Conservation (phyloP, 2,329 filamentous ascomycete species). For the Pseudogymnoascus sp. region DNA sequence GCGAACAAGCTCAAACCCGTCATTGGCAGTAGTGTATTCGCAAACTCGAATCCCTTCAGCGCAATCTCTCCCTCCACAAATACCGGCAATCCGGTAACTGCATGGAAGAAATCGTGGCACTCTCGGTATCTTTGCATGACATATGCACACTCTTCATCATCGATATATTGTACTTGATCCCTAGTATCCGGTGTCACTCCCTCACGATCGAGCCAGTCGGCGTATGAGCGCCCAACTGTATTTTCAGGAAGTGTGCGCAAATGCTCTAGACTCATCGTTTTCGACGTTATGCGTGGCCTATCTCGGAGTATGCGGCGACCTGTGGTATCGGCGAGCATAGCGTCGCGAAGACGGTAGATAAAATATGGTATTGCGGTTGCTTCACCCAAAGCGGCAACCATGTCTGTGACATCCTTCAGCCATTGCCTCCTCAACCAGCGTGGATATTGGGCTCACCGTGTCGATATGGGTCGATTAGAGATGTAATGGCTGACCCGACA, state of each 20-base stretch:
- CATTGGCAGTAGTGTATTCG: conserved; percentile 92
- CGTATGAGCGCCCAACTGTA: conserved; percentile 75
- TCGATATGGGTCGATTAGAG: conserved; percentile 60
- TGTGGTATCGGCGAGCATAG: conserved; percentile 77
- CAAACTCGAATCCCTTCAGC: conserved; percentile 96
- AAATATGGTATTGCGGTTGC: conserved; percentile 92
- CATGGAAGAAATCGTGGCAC: conserved; percentile 97
- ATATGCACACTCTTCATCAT: conserved; percentile 92
- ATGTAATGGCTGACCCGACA: conserved; percentile 53
- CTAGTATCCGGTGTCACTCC: conserved; percentile 89
- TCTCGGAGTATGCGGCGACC: conserved; percentile 87
- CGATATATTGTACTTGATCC: conserved; percentile 74
- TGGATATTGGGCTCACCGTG: conserved; percentile 41
- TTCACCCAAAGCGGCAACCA: conserved; percentile 91
- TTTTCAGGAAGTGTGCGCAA: conserved; percentile 65
- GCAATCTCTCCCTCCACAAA: conserved; percentile 94
- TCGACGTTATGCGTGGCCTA: conserved; percentile 76
- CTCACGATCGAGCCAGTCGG: conserved; percentile 85
- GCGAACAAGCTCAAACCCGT: conserved; percentile 79
- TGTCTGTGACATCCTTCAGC: conserved; percentile 46
- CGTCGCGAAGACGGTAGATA: conserved; percentile 80
- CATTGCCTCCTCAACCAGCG: conserved; percentile 9
- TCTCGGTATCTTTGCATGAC: conserved; percentile 98
- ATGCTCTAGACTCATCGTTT: conserved; percentile 51
- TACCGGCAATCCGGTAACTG: conserved; percentile 79